These are phyloP conservation scores for Chalciporus piperatoides DNA, from an alignment of 1,284 basidiomycete species.

Conservation along the genomic window DNA sequence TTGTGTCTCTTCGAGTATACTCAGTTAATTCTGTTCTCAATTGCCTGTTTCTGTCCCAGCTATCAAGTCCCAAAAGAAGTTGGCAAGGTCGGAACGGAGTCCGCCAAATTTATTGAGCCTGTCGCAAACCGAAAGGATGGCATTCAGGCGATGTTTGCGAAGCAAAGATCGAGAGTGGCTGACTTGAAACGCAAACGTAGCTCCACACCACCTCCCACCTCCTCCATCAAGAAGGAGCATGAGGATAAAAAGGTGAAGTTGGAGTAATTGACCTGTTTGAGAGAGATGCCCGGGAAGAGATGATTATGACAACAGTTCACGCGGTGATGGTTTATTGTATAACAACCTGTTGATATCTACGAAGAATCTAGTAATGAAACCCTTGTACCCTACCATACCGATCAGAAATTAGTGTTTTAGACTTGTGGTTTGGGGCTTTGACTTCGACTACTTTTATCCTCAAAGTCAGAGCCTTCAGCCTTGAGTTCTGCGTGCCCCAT, in stretches of 20 bases:
- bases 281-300: not conserved
- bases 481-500: conserved; percentile 75
- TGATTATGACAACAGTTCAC: not conserved
- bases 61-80: conserved; percentile 90
- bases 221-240: conserved; percentile 14
- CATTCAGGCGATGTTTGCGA: conserved; percentile 84
- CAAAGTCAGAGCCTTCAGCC: conserved; percentile 44
- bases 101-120: conserved; percentile 79
- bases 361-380: not conserved
- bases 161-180: conserved; percentile 41
- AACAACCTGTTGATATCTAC: conserved; percentile 1
- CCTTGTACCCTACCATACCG: not conserved
- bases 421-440: not conserved
- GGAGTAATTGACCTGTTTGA: conserved; percentile 1
- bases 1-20: conserved; percentile 18
- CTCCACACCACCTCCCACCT: conserved; percentile 2
- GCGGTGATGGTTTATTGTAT: conserved; percentile 19
- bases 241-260: conserved; percentile 26
- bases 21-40: not conserved
- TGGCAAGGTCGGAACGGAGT: conserved; percentile 86
- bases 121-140: conserved; percentile 80
- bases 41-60: conserved; percentile 36
- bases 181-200: conserved; percentile 29
- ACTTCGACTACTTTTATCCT: conserved; percentile 15
- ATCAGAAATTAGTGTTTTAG: not conserved